phyloP scores from a whole-genome alignment of 2,329 filamentous ascomycete species.

The Xylariomycetidae sp. region DNA sequence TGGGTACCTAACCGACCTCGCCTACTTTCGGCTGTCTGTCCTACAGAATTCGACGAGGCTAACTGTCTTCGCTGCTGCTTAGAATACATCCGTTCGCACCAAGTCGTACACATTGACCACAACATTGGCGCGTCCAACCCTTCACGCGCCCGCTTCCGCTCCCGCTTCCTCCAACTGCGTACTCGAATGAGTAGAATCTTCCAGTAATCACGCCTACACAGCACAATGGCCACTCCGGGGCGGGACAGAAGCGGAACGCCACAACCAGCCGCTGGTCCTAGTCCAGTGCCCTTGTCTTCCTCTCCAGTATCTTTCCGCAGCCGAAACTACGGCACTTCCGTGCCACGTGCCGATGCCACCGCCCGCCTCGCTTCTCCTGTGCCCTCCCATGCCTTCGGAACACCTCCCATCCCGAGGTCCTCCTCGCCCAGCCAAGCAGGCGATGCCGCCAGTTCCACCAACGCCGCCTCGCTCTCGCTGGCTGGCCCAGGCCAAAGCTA shows the following conservation, averaged over 20 bases:
- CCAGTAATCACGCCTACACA: constrained; percentile 8
- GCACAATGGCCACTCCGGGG: constrained; percentile 30
- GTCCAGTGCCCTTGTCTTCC: constrained; percentile 39
- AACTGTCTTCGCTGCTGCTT: no score
- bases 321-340: constrained; percentile 45
- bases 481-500: constrained; percentile 59
- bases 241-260: constrained; percentile 34
- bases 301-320: constrained; percentile 43
- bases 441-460: constrained; percentile 34
- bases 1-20: no score
- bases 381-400: constrained; percentile 40
- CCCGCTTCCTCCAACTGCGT: no score
- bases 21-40: no score
- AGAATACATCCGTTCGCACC: no score
- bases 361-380: constrained; percentile 58
- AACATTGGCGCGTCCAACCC: no score
- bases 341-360: constrained; percentile 55
- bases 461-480: constrained; percentile 63
- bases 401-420: constrained; percentile 42
- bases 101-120: no score
- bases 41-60: no score
- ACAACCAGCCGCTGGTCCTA: no score
- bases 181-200: constrained; percentile 1
- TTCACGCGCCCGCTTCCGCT: no score
- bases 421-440: constrained; percentile 42